Conservation (phyloP, 768 basidiomycete species). For the Candolleomyces eurysporus region DNA sequence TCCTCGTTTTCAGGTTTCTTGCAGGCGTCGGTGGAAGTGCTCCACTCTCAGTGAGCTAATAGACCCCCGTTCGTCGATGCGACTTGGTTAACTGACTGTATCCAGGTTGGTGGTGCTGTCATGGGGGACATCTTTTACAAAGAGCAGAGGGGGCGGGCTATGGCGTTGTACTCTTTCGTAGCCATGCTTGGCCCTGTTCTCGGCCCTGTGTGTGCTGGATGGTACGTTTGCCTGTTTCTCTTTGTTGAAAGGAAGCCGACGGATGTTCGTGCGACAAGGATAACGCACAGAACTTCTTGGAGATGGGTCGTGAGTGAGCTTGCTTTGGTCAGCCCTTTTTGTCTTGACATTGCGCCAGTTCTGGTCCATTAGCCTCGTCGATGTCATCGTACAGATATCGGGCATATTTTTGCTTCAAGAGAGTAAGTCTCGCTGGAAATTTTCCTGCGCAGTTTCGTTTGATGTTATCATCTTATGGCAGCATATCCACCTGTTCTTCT, state of each 20-base stretch:
- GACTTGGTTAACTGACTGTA: neutral
- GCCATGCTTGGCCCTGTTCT: slow-evolving; percentile 46
- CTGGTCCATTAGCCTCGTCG: slow-evolving; percentile 53
- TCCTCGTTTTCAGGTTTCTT: slow-evolving; percentile 61
- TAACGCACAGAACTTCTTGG: slow-evolving; percentile 52
- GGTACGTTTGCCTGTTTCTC: slow-evolving; percentile 18
- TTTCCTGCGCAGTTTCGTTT: neutral
- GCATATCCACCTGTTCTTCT: no score
- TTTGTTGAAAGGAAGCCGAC: neutral
- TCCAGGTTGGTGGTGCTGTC: slow-evolving; percentile 46
- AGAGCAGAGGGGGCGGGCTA: slow-evolving; percentile 52
- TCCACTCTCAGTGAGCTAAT: slow-evolving; percentile 42
- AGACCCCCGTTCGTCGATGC: neutral
- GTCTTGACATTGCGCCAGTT: slow-evolving; percentile 24
- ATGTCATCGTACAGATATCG: slow-evolving; percentile 42
- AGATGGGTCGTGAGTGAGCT: slow-evolving; percentile 41
- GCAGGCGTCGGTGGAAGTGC: slow-evolving; percentile 66
- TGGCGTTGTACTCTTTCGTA: slow-evolving; percentile 52
- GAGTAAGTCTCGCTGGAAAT: neutral
- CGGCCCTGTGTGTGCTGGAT: slow-evolving; percentile 34
- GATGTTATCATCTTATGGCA: no score
- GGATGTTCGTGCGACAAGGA: slow-evolving; percentile 8
- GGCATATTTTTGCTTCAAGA: slow-evolving; percentile 29
- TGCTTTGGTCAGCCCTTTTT: neutral
- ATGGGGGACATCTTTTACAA: slow-evolving; percentile 50